Percentiles rank a stretch among this genome's conserved stretches.
Conservation (phyloP, 345 rosid genomes). For the Eucalyptus curtisii region DNA sequence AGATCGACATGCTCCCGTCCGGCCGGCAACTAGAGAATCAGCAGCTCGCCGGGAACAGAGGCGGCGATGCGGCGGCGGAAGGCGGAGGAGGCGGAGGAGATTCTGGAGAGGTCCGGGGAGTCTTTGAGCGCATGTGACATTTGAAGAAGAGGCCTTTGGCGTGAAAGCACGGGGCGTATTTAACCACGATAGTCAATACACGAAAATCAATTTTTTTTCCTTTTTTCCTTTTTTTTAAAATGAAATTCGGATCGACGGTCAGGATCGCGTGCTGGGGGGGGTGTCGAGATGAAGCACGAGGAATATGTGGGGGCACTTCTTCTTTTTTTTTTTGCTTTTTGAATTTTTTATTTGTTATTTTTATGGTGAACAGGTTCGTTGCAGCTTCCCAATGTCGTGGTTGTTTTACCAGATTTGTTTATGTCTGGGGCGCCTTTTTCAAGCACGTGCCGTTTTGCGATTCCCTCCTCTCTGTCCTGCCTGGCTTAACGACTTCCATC, state of each 20-base stretch:
- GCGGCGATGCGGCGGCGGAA: neutral
- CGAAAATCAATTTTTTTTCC: neutral
- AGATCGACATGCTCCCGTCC: constrained; percentile 28
- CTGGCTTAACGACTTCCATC: neutral
- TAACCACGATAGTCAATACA: neutral
- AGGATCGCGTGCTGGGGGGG: neutral
- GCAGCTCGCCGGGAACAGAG: neutral
- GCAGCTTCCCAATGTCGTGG: neutral
- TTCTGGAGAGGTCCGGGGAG: neutral
- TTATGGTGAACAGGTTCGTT: neutral
- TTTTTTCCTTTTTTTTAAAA: neutral
- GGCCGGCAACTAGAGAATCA: too few relatives aligned
- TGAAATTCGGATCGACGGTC: neutral
- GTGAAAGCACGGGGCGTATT: neutral
- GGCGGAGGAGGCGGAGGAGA: neutral
- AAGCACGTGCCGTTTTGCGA: constrained; percentile 23
- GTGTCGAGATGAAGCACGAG: constrained; percentile 28
- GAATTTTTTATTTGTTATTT: neutral
- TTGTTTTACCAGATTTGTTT: neutral
- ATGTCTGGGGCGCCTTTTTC: neutral
- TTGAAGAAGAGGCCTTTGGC: neutral
- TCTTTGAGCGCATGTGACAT: neutral
- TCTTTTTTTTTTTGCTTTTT: too few relatives aligned
- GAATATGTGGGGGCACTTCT: constrained; percentile 16
- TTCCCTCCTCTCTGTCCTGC: neutral